Conservation (phyloP, 1,284 basidiomycete species). For the Ceratobasidium sp. region DNA sequence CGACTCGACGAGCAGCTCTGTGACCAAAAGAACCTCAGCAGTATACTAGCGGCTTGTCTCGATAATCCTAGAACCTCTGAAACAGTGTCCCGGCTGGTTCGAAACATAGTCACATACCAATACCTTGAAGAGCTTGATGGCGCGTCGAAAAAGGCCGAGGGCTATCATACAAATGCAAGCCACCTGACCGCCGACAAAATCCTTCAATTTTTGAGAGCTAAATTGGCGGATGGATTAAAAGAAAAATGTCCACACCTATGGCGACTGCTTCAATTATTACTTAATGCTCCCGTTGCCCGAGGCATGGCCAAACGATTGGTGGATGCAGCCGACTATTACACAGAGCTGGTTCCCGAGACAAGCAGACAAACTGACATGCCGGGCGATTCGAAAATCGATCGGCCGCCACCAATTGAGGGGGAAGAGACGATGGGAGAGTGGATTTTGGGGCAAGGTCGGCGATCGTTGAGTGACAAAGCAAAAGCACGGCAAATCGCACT, state of each 20-base stretch:
- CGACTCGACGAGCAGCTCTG: not conserved
- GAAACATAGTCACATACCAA: not conserved
- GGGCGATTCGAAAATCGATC: not conserved
- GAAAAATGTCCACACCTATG: not conserved
- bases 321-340: not conserved
- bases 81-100: not conserved
- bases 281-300: not conserved
- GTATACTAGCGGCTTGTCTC: not conserved
- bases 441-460: not conserved
- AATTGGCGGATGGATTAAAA: not conserved
- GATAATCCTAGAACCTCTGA: not conserved
- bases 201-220: not conserved
- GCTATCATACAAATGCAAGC: not conserved
- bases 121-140: not conserved
- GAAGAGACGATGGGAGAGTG: not conserved
- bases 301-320: not conserved
- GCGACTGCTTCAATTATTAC: conserved; percentile 2
- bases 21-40: not conserved
- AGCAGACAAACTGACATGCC: not conserved
- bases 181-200: not conserved
- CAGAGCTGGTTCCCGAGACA: not conserved
- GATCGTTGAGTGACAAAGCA: not conserved
- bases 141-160: not conserved
- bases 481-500: not conserved
- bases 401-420: too few relatives aligned